These are phyloP conservation scores for Rhododendron vialii DNA, from an alignment of 148 eudicot genomes.

Conservation along the genomic window DNA sequence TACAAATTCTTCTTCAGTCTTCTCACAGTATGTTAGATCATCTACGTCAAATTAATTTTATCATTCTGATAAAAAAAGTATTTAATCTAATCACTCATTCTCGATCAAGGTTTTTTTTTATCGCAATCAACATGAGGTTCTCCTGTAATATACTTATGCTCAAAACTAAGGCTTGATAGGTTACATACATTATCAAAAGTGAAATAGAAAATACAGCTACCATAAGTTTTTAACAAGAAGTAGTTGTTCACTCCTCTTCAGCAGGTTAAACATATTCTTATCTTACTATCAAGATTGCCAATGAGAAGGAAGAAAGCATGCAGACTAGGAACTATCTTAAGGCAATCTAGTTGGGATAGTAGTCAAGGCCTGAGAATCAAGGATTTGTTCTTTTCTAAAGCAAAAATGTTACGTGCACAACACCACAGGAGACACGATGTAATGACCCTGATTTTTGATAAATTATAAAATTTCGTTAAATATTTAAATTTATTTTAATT, in stretches of 20 bases:
- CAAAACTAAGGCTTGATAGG: too few species aligned
- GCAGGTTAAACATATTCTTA: slow-evolving; percentile 33
- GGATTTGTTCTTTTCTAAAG: too few species aligned
- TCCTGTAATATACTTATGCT: background rate
- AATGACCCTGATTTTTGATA: too few species aligned
- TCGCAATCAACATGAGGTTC: background rate
- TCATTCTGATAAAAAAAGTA: too few species aligned
- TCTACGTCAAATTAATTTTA: background rate
- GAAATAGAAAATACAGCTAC: background rate
- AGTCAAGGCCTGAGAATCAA: slow-evolving; percentile 67
- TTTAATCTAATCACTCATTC: background rate
- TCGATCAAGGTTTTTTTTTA: background rate
- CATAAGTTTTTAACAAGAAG: background rate
- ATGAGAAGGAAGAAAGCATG: slow-evolving; percentile 93
- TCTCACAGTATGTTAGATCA: background rate
- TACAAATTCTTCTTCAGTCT: background rate
- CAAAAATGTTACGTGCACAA: too few species aligned
- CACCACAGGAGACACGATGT: too few species aligned
- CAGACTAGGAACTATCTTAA: slow-evolving; percentile 80
- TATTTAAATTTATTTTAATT: too few species aligned
- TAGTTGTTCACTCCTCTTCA: background rate
- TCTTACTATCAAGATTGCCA: slow-evolving; percentile 61
- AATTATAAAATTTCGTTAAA: too few species aligned
- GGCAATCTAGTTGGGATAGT: slow-evolving; percentile 95
- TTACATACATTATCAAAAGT: background rate